These are phyloP conservation scores for Cyclotella kingstonii DNA, from an alignment of 108 stramenopile genomes.

Conservation along the genomic window DNA sequence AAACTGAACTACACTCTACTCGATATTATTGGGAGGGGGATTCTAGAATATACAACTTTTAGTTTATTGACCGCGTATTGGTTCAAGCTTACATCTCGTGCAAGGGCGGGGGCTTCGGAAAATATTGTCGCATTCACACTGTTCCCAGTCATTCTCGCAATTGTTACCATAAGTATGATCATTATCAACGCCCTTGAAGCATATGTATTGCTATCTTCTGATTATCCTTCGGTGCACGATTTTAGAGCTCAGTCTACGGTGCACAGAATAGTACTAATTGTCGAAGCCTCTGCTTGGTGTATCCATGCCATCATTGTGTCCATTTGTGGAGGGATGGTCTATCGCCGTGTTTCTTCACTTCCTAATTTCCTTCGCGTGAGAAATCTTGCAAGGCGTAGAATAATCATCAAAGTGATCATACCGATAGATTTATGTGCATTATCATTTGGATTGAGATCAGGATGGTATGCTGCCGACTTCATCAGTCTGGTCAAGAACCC, in stretches of 20 bases:
- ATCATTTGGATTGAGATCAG: constrained; percentile 44
- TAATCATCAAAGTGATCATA: constrained; percentile 43
- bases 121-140: constrained; percentile 22
- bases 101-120: constrained; percentile 25
- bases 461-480: constrained; percentile 42
- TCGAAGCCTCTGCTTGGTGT: constrained; percentile 37
- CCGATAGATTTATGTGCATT: constrained; percentile 46
- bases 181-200: constrained; percentile 23
- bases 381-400: constrained; percentile 10
- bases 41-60: constrained; percentile 41
- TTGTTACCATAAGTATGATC: constrained; percentile 17
- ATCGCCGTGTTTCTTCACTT: constrained; percentile 28
- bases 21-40: constrained; percentile 46
- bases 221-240: constrained; percentile 11
- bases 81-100: constrained; percentile 22
- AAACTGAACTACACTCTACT: constrained; percentile 36
- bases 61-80: constrained; percentile 32
- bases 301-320: constrained; percentile 35
- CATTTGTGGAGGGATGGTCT: constrained; percentile 22
- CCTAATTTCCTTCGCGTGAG: constrained; percentile 35
- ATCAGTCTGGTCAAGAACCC: constrained; percentile 20
- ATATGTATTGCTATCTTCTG: constrained; percentile 14
- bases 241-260: constrained; percentile 25
- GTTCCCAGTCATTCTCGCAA: constrained; percentile 21
- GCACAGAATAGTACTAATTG: constrained; percentile 19